These are phyloP conservation scores for Starmerella cellae DNA, from an alignment of 805 yeast genomes.

Conservation along the genomic window DNA sequence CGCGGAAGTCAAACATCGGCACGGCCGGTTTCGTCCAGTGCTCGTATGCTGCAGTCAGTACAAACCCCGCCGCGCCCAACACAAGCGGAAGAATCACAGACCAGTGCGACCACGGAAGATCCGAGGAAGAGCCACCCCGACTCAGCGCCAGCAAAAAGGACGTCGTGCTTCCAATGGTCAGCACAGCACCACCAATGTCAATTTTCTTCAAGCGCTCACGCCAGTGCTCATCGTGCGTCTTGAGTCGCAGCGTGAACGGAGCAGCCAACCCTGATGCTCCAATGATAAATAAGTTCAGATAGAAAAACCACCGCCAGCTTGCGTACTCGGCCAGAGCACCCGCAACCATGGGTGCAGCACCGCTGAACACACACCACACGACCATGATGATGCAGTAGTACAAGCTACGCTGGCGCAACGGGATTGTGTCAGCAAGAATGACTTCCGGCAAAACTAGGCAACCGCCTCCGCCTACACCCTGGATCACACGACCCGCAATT, in stretches of 20 bases:
- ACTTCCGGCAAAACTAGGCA: slow-evolving; percentile 45
- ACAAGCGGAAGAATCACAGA: slow-evolving; percentile 38
- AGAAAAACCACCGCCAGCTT: slow-evolving; percentile 71
- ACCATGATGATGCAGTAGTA: slow-evolving; percentile 23
- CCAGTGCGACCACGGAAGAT: slow-evolving; percentile 43
- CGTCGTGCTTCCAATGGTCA: slow-evolving; percentile 35
- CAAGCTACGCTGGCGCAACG: slow-evolving; percentile 28
- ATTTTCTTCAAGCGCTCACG: slow-evolving; percentile 31
- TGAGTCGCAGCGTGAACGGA: slow-evolving; percentile 31
- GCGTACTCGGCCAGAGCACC: slow-evolving; percentile 48
- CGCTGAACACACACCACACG: slow-evolving; percentile 25
- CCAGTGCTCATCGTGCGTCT: slow-evolving; percentile 31
- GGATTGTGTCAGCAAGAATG: slow-evolving; percentile 44
- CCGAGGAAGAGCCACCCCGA: slow-evolving; percentile 37
- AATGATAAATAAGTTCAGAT: slow-evolving; percentile 54
- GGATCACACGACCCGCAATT: slow-evolving; percentile 56
- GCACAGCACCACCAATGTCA: slow-evolving; percentile 39
- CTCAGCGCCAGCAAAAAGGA: slow-evolving; percentile 38
- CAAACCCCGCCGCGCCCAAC: slow-evolving; percentile 31
- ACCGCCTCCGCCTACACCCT: slow-evolving; percentile 64
- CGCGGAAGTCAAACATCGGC: slow-evolving; percentile 37
- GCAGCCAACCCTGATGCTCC: slow-evolving; percentile 36
- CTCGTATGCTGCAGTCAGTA: slow-evolving; percentile 28
- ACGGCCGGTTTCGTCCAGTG: slow-evolving; percentile 26
- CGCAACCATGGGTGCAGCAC: slow-evolving; percentile 48